A percentile compares a stretch with the other conserved stretches of the same genome.
phyloP scores from a whole-genome alignment of 768 basidiomycete genomes.

The Suillus subaureus region DNA sequence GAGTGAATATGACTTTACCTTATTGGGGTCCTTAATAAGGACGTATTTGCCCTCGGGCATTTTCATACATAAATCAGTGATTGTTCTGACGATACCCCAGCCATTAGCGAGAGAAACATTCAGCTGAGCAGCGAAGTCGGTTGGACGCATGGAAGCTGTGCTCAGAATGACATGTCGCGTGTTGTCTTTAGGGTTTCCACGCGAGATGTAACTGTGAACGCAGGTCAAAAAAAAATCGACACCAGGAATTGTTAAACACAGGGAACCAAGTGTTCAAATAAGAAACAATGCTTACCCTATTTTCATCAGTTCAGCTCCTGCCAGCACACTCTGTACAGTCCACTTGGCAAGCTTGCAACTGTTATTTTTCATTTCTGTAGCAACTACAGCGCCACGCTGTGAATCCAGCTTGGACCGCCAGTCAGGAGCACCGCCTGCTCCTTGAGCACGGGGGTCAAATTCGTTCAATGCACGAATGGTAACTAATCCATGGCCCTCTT shows the following conservation, averaged over 20 bases:
- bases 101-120: conserved; percentile 95
- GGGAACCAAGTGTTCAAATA: neutral
- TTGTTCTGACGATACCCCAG: conserved; percentile 97
- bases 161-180: conserved; percentile 95
- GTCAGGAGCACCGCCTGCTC: conserved; percentile 95
- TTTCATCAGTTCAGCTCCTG: conserved; percentile 96
- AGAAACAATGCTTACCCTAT: conserved; percentile 72
- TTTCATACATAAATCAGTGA: conserved; percentile 93
- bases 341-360: conserved; percentile 96
- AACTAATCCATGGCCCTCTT: conserved; percentile 74
- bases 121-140: conserved; percentile 92
- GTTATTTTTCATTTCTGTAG: conserved; percentile 99
- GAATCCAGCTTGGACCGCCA: conserved; percentile 98
- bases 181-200: conserved; percentile 91
- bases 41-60: conserved; percentile 99
- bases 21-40: conserved; percentile 96
- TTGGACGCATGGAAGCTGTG: conserved; percentile 91
- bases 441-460: conserved; percentile 88
- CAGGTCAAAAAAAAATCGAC: conserved; percentile 6
- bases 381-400: conserved; percentile 96
- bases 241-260: conserved; percentile 13
- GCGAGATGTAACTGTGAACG: conserved; percentile 82
- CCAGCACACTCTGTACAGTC: conserved; percentile 93
- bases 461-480: conserved; percentile 97
- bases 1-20: conserved; percentile 52